Evolutionary conservation across 2,329 filamentous ascomycete species (phyloP), one percentile per base, ranked within the genome.

Genomic region (Teratosphaeria gauchensis): DNA sequence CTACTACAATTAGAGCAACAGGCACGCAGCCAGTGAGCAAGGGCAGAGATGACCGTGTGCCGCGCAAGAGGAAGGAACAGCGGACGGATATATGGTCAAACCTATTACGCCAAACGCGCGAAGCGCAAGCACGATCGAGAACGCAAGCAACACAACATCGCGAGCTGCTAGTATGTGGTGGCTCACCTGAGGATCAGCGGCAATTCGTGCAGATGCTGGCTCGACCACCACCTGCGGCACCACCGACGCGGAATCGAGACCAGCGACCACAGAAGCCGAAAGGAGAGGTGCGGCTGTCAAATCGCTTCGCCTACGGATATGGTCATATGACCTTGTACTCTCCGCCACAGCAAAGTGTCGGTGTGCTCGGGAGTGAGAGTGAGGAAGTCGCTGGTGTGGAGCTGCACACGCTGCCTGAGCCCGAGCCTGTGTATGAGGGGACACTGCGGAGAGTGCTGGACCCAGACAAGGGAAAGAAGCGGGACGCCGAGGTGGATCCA

Each of bases 301-400:
- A 72, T 57, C 61, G 63, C 48, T 71, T 67, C 59, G 70, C 70
- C 28, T 71, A 69, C 60, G 70, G 70, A 11, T 72, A 72, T 61
- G 70, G 70, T 1, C 67, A 71, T 61, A 62, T 69, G 57, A 69
- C 67, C 21, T 58, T 72, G 21, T 72, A 63, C 59, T 69, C 67
- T 32, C 64, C 68, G 28, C 68, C 66, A 28, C 63, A 64, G 56
- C 64, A 63, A 53, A 63, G 61, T 3, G 63, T 62, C 14, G 65
- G 65, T 30, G 63, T 65, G 32, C 58, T 71, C 48, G 66, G 67
- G 1, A 63, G 64, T 2, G 69, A 72, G 60, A 62, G 62, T n/a
- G 70, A 72, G 58, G 70, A 71, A 59, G 68, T 67, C 9, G 69
- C 66, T 12, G 60, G 61, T 53, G 21, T 71, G 46, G 65, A 71